Percentiles rank a stretch among this genome's conserved stretches.
phyloP scores from a whole-genome alignment of 129 eudicot genomes.

The Lonicera japonica region DNA sequence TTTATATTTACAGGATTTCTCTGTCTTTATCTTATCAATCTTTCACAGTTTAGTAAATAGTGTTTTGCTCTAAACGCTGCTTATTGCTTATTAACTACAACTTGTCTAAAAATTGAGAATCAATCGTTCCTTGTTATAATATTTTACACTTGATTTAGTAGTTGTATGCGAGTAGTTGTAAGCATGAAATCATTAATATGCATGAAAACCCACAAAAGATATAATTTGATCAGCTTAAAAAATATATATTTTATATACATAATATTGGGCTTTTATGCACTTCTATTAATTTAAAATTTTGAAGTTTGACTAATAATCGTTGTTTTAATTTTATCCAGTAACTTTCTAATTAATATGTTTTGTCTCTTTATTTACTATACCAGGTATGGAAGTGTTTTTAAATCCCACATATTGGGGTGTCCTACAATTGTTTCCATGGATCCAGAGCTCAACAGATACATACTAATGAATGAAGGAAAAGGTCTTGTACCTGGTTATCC shows the following conservation, averaged over 20 bases:
- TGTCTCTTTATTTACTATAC: neutral
- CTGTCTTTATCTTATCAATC: slow-evolving; percentile 1
- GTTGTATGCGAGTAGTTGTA: no score
- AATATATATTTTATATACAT: no score
- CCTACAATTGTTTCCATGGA: slow-evolving; percentile 97
- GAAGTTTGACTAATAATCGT: no score
- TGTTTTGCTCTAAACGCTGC: neutral
- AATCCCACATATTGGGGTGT: slow-evolving; percentile 88
- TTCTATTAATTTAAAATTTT: no score
- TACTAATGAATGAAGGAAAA: slow-evolving; percentile 78
- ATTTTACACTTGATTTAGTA: no score
- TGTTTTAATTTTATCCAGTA: neutral
- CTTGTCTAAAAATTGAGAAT: neutral
- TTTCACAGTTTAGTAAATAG: neutral
- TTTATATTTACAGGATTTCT: neutral
- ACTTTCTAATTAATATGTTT: no score
- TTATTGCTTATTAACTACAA: neutral
- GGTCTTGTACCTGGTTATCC: slow-evolving; percentile 97
- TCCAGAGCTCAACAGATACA: slow-evolving; percentile 82
- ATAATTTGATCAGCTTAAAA: neutral
- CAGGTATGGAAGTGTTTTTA: slow-evolving; percentile 86
- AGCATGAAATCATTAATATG: neutral
- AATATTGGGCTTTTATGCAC: no score
- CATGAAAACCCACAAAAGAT: slow-evolving; percentile 11
- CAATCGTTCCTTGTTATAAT: neutral